phyloP scores from a whole-genome alignment of 352 stramenopile species.

The Hyaloperonospora brassicae region DNA sequence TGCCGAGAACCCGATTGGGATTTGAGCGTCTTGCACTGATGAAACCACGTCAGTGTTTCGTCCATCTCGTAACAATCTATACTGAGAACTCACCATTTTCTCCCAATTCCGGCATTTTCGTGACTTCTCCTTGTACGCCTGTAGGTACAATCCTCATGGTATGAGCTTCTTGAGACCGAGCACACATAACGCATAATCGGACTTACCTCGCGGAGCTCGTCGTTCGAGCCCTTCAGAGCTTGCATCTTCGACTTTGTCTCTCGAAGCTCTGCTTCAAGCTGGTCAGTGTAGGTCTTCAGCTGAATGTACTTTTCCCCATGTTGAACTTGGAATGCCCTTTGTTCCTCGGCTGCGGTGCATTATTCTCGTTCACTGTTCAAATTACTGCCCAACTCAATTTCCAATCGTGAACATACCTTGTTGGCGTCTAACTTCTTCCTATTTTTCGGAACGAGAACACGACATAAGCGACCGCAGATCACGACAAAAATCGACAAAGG shows the following conservation, averaged over 20 bases:
- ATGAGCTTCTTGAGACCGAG: not conserved
- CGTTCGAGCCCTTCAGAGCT: conserved; percentile 56
- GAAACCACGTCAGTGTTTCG: conserved; percentile 5
- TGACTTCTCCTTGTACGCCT: conserved; percentile 85
- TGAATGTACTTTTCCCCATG: conserved; percentile 84
- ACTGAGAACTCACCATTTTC: conserved; percentile 53
- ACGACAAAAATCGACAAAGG: not conserved
- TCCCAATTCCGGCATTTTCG: conserved; percentile 83
- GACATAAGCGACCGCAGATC: conserved; percentile 1
- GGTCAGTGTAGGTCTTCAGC: conserved; percentile 79
- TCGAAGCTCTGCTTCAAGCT: conserved; percentile 71
- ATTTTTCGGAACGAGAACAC: not conserved
- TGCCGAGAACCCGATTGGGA: conserved; percentile 34
- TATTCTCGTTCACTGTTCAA: too few species aligned
- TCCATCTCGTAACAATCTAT: too few species aligned
- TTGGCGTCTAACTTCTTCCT: conserved; percentile 68
- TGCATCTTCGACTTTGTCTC: conserved; percentile 81
- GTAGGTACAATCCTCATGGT: not conserved
- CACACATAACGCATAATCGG: not conserved
- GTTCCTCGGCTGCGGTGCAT: conserved; percentile 48
- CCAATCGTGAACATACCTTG: conserved; percentile 35
- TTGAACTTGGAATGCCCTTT: conserved; percentile 71
- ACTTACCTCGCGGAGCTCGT: conserved; percentile 65
- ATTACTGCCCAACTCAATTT: too few species aligned
- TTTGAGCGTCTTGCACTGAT: conserved; percentile 68